Evolutionary conservation across 192 early-diverging fungal genomes (phyloP), one percentile per base, ranked within the genome.

Genomic region (Coemansia sp.): DNA sequence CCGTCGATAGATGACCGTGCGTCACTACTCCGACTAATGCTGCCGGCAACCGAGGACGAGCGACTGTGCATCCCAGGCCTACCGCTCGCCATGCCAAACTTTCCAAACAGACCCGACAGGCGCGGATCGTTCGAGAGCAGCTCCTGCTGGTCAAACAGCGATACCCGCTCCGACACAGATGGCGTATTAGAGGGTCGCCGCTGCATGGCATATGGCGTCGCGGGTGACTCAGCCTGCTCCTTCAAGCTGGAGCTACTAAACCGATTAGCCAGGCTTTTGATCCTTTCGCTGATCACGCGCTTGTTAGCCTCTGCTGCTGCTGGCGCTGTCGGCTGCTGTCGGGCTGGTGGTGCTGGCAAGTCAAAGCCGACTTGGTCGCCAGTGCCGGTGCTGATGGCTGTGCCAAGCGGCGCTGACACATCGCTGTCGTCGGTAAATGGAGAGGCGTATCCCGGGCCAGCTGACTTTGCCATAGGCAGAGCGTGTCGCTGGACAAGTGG

Each of bases 281-380:
- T 82, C 68, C 70, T 76, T 17, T 82, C 79, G 68, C 79, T 82
- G 68, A 82, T 82, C 1, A 82, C 66, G 53, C 80, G 74, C 38
- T 67, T 73, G 68, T 60, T 63, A 39, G 44, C 58, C 4, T 74
- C 71, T 16, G 53, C 44, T 33, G 53, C 44, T 33, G 67, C 63
- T 19, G 39, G 21, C 43, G 59, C 21, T 30, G 63, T 5, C 47
- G 19, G 52, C 44, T 55, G 69, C 3, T 19, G 37, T n/a, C 21
- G 69, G 5, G 4, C 16, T n/a, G 55, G 55, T 32, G 66, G 47
- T 10, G 30, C 47, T 17, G 69, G 64, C 47, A 61, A 39, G 60
- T 76, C 74, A 19, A 67, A 63, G 6, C 74, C 74, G 33, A 69
- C 52, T 30, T 21, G 19, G 57, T 35, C 59, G 21, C 26, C 43